These are phyloP conservation scores for Rhodotorula sp. DNA, from an alignment of 1,284 basidiomycete genomes.

Conservation along the genomic window DNA sequence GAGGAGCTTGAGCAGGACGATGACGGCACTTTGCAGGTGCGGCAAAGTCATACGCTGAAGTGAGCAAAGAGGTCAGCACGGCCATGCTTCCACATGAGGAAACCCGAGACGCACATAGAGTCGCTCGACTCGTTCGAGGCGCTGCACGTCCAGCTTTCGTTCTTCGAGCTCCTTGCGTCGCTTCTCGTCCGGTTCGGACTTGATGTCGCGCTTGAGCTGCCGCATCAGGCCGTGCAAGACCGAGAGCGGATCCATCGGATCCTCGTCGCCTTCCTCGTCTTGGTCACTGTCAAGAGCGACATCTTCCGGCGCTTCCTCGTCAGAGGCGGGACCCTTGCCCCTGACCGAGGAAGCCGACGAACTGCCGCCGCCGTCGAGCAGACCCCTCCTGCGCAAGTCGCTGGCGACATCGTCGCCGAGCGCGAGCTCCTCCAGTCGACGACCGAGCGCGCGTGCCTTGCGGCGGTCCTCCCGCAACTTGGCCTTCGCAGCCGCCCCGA, in stretches of 20 bases:
- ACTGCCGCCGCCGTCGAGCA: constrained; percentile 1
- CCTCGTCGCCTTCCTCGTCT: constrained; percentile 50
- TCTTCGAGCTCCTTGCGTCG: constrained; percentile 68
- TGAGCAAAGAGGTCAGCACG: neutral
- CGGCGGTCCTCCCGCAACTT: constrained; percentile 7
- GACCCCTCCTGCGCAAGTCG: neutral
- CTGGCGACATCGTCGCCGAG: neutral
- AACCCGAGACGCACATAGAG: constrained; percentile 70
- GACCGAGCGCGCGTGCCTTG: constrained; percentile 20
- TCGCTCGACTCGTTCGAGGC: constrained; percentile 80
- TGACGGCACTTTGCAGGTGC: constrained; percentile 77
- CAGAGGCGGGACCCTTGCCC: neutral
- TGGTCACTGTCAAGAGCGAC: constrained; percentile 36
- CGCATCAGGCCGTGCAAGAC: constrained; percentile 61
- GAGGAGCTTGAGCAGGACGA: constrained; percentile 83
- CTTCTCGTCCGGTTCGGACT: constrained; percentile 51
- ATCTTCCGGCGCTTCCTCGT: neutral
- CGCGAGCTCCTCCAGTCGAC: constrained; percentile 28
- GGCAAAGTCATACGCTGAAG: constrained; percentile 67
- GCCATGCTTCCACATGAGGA: neutral
- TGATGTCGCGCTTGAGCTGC: constrained; percentile 49
- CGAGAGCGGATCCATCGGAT: constrained; percentile 43
- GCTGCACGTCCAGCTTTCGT: constrained; percentile 71
- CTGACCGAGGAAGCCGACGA: constrained; percentile 1
- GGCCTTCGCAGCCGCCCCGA: neutral